Base-by-base conservation (phyloP, 73 alveolate species). In the Tetrahymena thermophila region DNA sequence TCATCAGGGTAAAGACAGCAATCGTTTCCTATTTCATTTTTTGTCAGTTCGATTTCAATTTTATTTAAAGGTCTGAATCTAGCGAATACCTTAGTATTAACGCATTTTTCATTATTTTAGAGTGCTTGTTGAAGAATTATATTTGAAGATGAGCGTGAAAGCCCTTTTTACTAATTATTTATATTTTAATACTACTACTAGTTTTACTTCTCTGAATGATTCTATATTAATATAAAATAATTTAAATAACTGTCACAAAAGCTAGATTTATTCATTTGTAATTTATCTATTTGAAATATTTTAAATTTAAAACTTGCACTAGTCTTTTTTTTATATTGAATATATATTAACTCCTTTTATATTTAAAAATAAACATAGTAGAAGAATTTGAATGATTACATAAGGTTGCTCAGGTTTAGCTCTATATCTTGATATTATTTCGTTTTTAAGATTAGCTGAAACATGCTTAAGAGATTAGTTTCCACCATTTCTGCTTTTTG, bases 21-120 rank as follows among this genome's bases (percentile, higher is more conserved):
- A 34, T 94, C 95, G 23, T 95, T 25, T 5, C 94, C 58, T 31
- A 89, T 95, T 40, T 95, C 94, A 93, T 93, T 95, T 37, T 96
- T 94, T 4, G 96, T 43, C 15, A 95, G 71, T 40, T 95, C 89
- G 1, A 50, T 93, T 95, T 96, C 98, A 21, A 93, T 93, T 37
- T 96, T 94, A 40, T 85, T 96, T 16, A 83, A 84, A 21, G 98
- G 98, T 31, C 98, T 71, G 35, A 96, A 96, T 40, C 98, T 85
- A 34, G 97, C 98, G 84, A 96, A 89, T 9, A 96, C 98, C 58
- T 96, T 96, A 35, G 94, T 95, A 71, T 96, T 96, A 71, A 71
- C 89, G 13, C 89, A 71, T n/a, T 71, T 71, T 71, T 71, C 89
- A 71, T 71, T 71, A n/a, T 71, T 71, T 71, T 71, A 25, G 23